These are phyloP conservation scores for Nakazawaea pomicola DNA, from an alignment of 805 yeast species.

Conservation along the genomic window DNA sequence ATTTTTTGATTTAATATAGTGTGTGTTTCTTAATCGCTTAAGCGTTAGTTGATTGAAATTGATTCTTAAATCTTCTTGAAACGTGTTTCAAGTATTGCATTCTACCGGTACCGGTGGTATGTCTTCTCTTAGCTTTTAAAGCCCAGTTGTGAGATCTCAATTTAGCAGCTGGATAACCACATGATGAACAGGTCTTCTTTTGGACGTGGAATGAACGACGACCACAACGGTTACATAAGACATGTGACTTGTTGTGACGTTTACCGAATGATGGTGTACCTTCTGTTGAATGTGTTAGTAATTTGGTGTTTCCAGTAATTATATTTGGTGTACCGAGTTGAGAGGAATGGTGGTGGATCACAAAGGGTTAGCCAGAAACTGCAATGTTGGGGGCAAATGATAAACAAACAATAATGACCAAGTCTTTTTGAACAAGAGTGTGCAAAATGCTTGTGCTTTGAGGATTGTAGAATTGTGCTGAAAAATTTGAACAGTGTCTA, in stretches of 20 bases:
- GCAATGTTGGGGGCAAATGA: too few relatives aligned
- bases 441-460: too few relatives aligned
- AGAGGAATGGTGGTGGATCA: too few relatives aligned
- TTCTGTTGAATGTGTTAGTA: conserved; percentile 50
- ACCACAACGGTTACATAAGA: conserved; percentile 99
- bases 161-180: conserved; percentile 99
- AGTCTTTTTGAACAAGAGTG: too few relatives aligned
- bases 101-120: conserved; percentile 99
- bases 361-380: too few relatives aligned
- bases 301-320: too few relatives aligned
- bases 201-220: conserved; percentile 98
- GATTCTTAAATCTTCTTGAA: conserved; percentile 97
- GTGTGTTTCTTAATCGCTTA: conserved; percentile 3
- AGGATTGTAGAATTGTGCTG: too few relatives aligned
- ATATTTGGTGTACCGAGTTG: too few relatives aligned
- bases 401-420: too few relatives aligned
- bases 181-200: conserved; percentile 97
- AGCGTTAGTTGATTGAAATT: conserved; percentile 69
- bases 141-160: conserved; percentile 99
- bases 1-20: too few relatives aligned
- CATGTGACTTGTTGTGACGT: conserved; percentile 99
- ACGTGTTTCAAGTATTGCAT: conserved; percentile 96
- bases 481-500: too few relatives aligned
- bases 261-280: conserved; percentile 99
- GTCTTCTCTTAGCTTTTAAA: conserved; percentile 98